A percentile compares a stretch with the other conserved stretches of the same genome.
These are phyloP conservation scores for Cutaneotrichosporon sp. DNA, from an alignment of 1,284 basidiomycete genomes.

Conservation along the genomic window DNA sequence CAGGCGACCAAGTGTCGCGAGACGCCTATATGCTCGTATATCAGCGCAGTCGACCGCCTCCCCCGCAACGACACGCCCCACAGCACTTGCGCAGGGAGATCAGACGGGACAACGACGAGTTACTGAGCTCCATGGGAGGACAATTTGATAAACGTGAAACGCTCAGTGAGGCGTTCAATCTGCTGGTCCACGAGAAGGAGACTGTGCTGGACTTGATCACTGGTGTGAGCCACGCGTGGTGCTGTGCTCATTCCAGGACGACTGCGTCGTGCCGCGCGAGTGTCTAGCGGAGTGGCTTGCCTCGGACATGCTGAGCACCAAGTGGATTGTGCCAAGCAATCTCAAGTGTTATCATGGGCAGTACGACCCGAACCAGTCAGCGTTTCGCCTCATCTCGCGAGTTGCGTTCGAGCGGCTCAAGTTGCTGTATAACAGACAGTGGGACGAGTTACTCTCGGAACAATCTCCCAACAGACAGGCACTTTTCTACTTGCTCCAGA, in stretches of 20 bases:
- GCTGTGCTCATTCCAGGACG: slow-evolving; percentile 29
- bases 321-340: slow-evolving; percentile 24
- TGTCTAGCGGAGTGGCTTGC: slow-evolving; percentile 34
- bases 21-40: slow-evolving; percentile 94
- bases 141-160: background rate
- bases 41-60: slow-evolving; percentile 23
- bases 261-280: slow-evolving; percentile 35
- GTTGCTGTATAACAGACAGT: background rate
- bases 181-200: slow-evolving; percentile 28
- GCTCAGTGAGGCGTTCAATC: slow-evolving; percentile 12
- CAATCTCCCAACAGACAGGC: background rate
- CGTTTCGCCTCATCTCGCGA: slow-evolving; percentile 30
- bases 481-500: background rate
- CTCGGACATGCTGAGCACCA: slow-evolving; percentile 21
- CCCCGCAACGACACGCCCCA: slow-evolving; percentile 56
- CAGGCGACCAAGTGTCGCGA: slow-evolving; percentile 58
- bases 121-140: slow-evolving; percentile 29
- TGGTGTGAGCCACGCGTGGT: slow-evolving; percentile 28
- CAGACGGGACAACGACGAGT: slow-evolving; percentile 57
- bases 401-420: slow-evolving; percentile 33
- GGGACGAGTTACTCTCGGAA: background rate
- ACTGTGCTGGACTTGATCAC: slow-evolving; percentile 29
- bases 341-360: slow-evolving; percentile 34
- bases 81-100: slow-evolving; percentile 60
- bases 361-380: slow-evolving; percentile 27